These are phyloP conservation scores for Lecanosticta acicola DNA, from an alignment of 2,329 filamentous ascomycete genomes.

Conservation along the genomic window DNA sequence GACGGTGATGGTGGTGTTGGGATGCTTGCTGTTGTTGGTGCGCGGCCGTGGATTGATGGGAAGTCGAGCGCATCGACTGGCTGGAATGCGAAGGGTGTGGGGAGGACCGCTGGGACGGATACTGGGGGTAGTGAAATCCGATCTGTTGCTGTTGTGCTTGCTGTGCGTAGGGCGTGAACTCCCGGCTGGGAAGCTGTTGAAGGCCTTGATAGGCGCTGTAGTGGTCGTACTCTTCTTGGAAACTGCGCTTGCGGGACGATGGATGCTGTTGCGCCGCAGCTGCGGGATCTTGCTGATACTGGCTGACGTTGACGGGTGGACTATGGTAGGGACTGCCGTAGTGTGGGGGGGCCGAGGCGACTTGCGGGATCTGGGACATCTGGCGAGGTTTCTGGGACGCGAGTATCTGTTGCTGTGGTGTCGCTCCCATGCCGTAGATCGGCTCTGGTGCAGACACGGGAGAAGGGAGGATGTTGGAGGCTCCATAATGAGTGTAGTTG, in stretches of 20 bases:
- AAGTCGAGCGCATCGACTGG: conserved; percentile 15
- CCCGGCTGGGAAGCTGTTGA: conserved; percentile 23
- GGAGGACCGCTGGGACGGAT: conserved; percentile 12
- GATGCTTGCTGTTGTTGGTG: conserved; percentile 43
- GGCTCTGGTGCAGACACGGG: conserved; percentile 26
- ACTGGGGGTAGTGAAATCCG: conserved; percentile 19
- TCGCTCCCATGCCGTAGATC: conserved; percentile 23
- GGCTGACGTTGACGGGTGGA: conserved; percentile 27
- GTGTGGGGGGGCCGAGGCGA: conserved; percentile 22
- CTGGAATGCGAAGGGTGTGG: conserved; percentile 21
- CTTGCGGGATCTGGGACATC: conserved; percentile 19
- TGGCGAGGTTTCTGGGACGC: conserved; percentile 23
- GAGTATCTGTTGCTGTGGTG: conserved; percentile 25
- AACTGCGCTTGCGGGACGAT: conserved; percentile 40
- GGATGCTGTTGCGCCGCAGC: conserved; percentile 13
- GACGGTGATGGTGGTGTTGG: conserved; percentile 70
- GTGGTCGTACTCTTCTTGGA: conserved; percentile 38
- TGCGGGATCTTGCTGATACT: conserved; percentile 20
- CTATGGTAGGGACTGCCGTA: conserved; percentile 29
- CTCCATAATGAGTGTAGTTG: conserved; percentile 26
- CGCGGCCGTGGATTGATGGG: conserved; percentile 32
- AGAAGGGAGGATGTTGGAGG: conserved; percentile 26
- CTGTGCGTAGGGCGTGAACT: conserved; percentile 34
- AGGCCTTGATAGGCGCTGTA: conserved; percentile 37
- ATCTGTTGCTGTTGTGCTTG: conserved; percentile 20